Percentiles rank a stretch among this genome's conserved stretches.
These are phyloP conservation scores for Aspergillus arachidicola DNA, from an alignment of 2,329 filamentous ascomycete genomes.

Conservation along the genomic window DNA sequence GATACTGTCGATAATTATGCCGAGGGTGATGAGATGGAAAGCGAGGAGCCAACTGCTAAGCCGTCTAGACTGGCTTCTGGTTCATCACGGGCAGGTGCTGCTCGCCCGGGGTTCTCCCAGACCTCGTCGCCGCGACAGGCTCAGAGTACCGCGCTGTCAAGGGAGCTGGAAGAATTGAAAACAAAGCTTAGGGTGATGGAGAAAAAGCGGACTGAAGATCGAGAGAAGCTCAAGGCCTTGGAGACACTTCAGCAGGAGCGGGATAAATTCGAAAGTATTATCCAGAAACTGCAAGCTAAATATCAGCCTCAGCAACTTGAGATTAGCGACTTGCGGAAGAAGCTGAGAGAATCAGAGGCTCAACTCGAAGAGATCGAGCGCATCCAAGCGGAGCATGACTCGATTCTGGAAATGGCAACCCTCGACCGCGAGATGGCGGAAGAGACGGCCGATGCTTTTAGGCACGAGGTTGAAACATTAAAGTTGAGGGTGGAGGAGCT, in stretches of 20 bases:
- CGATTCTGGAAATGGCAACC: constrained; percentile 80
- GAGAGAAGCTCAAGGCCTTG: constrained; percentile 78
- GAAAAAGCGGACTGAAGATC: constrained; percentile 81
- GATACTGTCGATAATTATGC: constrained; percentile 31
- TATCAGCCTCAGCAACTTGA: constrained; percentile 84
- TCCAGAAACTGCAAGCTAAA: constrained; percentile 88
- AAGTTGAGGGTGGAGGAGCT: constrained; percentile 80
- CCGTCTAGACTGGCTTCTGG: constrained; percentile 27
- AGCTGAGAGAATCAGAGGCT: constrained; percentile 74
- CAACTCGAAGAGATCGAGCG: constrained; percentile 70
- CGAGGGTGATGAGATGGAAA: constrained; percentile 25
- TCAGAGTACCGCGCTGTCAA: constrained; percentile 53
- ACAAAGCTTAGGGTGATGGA: constrained; percentile 85
- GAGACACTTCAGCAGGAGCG: constrained; percentile 69
- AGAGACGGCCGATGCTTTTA: constrained; percentile 81
- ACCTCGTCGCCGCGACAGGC: constrained; percentile 46
- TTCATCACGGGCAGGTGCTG: constrained; percentile 25
- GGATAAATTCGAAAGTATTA: constrained; percentile 69
- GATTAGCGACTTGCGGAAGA: constrained; percentile 72
- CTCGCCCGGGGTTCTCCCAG: constrained; percentile 32
- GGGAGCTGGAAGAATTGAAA: constrained; percentile 84
- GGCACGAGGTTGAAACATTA: constrained; percentile 76
- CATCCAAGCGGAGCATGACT: constrained; percentile 81
- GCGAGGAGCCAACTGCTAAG: constrained; percentile 25
- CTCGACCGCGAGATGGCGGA: constrained; percentile 96